A percentile compares a stretch with the other conserved stretches of the same genome.
Conservation (phyloP, 192 early-diverging fungal genomes). For the Coemansia sp. region DNA sequence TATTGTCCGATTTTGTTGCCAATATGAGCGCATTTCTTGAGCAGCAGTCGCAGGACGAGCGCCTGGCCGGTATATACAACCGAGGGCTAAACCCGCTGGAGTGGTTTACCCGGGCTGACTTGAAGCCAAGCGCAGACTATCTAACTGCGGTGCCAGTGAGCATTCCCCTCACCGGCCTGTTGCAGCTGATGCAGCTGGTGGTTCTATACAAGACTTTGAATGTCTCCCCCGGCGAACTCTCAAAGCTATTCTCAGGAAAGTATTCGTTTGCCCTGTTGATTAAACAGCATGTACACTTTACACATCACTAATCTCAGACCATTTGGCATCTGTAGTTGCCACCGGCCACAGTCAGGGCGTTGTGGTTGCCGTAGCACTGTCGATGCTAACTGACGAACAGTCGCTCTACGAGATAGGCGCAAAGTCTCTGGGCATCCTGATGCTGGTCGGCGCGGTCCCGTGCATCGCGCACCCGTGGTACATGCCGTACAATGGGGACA, state of each 20-base stretch:
- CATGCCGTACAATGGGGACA: slow-evolving; percentile 66
- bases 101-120: slow-evolving; percentile 69
- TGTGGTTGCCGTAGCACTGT: slow-evolving; percentile 76
- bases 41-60: slow-evolving; percentile 53
- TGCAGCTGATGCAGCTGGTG: slow-evolving; percentile 78
- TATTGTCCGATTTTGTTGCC: slow-evolving; percentile 65
- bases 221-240: slow-evolving; percentile 12
- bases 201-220: slow-evolving; percentile 62
- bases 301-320: neutral
- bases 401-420: slow-evolving; percentile 72
- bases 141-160: slow-evolving; percentile 69
- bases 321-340: slow-evolving; percentile 7
- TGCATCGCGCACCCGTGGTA: slow-evolving; percentile 53
- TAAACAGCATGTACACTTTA: slow-evolving; percentile 16
- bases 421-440: slow-evolving; percentile 74
- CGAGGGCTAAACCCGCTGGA: slow-evolving; percentile 68
- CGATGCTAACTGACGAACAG: slow-evolving; percentile 70
- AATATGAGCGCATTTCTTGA: slow-evolving; percentile 66
- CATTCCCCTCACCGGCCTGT: slow-evolving; percentile 79
- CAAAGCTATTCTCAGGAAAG: slow-evolving; percentile 27
- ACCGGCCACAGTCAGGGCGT: slow-evolving; percentile 89
- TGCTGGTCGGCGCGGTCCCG: slow-evolving; percentile 78
- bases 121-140: slow-evolving; percentile 65
- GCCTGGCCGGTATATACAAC: slow-evolving; percentile 53
- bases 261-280: neutral